Evolutionary conservation across 2,329 filamentous ascomycete genomes (phyloP).

Genomic region (Mycosphaerella sp.): DNA sequence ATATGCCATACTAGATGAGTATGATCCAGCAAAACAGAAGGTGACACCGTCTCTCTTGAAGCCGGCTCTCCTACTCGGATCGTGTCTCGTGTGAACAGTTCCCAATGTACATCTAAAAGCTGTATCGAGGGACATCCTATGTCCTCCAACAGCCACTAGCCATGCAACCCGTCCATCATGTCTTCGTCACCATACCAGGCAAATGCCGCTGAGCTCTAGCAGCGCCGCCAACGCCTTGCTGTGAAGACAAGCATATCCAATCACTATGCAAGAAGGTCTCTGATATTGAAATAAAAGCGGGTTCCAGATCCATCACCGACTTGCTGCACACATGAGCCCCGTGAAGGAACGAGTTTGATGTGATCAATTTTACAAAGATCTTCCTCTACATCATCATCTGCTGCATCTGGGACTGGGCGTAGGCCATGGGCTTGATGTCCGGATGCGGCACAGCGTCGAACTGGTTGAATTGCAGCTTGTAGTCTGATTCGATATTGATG

Average conservation of each 20-base stretch:
- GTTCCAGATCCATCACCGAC: background rate
- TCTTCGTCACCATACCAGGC: background rate
- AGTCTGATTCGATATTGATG: conserved; percentile 90
- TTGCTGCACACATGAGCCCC: background rate
- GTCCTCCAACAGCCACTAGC: background rate
- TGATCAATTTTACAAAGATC: background rate
- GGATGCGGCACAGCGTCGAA: conserved; percentile 97
- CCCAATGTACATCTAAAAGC: background rate
- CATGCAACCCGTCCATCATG: background rate
- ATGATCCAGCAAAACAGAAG: too few relatives aligned
- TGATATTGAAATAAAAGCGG: background rate
- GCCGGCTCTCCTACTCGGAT: background rate
- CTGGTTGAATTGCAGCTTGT: conserved; percentile 85
- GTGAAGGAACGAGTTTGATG: background rate
- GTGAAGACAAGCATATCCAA: background rate
- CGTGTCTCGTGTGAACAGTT: background rate
- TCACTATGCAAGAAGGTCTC: background rate
- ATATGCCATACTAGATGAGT: too few relatives aligned
- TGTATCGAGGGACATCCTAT: background rate
- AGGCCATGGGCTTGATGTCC: conserved; percentile 90
- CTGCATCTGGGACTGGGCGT: conserved; percentile 75
- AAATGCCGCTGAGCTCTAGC: background rate
- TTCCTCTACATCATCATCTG: conserved; percentile 53
- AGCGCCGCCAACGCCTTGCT: conserved; percentile 3
- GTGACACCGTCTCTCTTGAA: background rate